Evolutionary conservation across 1,284 basidiomycete species (phyloP), one percentile per base, ranked within the genome.

Genomic region (Phenoliferia sp.): DNA sequence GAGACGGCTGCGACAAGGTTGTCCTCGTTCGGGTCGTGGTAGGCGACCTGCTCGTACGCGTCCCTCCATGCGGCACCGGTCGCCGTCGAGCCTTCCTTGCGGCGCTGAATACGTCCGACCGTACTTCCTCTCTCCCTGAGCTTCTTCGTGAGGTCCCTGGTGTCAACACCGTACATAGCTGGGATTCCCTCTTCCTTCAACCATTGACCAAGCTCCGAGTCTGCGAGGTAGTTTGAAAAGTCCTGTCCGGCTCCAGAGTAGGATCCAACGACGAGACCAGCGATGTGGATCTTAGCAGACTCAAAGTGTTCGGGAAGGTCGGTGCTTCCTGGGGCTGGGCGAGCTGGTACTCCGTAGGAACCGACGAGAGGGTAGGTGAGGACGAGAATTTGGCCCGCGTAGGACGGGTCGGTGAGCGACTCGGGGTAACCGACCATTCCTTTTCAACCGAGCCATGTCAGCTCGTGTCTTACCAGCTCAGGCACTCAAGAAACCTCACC

Each of bases 371-470:
- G 96, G 82, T 97, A 99, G 6, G 96, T 99, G 74, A 99, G 85
- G 69, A 99, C 88, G 69, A 99, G 88, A 77, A 99, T 99, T 81
- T 99, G 96, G 61, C 94, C 94, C 80, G 95, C 89, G 82, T 99
- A 99, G 3, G 96, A 99, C 22, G 96, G 96, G 80, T 99, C 96
- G 61, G 96, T 99, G 72, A 99, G 83, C 22, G 96, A 98, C 79
- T 99, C 96, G 68, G 94, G 94, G 81, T 99, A 99, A 58, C 96
- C 96, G 70, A 99, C 94, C 95, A 99, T 96, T 67, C 94, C 94
- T 96, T 78, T 22, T 50, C 33, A 61, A 44, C 39, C 39, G 33
- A 67, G 28, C 6, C 22, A 39, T 19, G 55, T 62, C 31, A 64
- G 48, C 56, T 19, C 29, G 12, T 39, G 54, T 29, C 22, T 19